Evolutionary conservation across 257 asterid genomes (phyloP).

Genomic region (Handroanthus guayacan): DNA sequence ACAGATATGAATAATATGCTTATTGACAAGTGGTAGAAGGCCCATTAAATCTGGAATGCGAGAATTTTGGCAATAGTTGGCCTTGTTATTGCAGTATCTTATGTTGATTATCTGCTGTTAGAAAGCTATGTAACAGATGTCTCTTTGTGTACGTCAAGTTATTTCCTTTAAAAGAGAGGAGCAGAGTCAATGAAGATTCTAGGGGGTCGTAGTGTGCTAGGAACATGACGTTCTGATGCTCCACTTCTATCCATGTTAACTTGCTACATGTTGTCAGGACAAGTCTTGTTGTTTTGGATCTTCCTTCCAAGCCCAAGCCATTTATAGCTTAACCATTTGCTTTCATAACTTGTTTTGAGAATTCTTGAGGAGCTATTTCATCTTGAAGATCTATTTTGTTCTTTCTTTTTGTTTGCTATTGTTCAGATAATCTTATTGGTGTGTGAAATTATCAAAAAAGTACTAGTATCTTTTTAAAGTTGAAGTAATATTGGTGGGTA

Average conservation of each 20-base stretch:
- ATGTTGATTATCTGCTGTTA: neutral
- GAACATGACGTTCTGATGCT: conserved; percentile 13
- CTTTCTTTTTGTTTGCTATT: conserved; percentile 4
- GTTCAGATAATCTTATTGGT: conserved; percentile 13
- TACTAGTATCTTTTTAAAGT: neutral
- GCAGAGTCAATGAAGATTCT: neutral
- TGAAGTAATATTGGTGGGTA: conserved; percentile 10
- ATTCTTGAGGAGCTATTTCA: conserved; percentile 17
- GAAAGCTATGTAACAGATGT: conserved; percentile 1
- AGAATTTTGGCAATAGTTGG: conserved; percentile 14
- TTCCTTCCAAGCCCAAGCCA: conserved; percentile 24
- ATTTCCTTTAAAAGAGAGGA: conserved; percentile 8
- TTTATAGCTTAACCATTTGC: conserved; percentile 15
- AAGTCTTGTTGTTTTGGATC: neutral
- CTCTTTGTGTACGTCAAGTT: neutral
- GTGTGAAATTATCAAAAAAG: conserved; percentile 6
- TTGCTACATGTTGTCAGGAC: conserved; percentile 15
- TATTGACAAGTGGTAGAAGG: neutral
- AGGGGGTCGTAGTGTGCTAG: neutral
- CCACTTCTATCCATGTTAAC: conserved; percentile 13
- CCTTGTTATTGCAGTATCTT: conserved; percentile 16
- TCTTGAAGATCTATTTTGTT: conserved; percentile 28
- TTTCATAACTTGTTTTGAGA: conserved; percentile 7
- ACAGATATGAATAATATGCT: neutral
- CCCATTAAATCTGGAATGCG: neutral